Evolutionary conservation across 768 basidiomycete species (phyloP).

Genomic region (Mrakia blollopis): DNA sequence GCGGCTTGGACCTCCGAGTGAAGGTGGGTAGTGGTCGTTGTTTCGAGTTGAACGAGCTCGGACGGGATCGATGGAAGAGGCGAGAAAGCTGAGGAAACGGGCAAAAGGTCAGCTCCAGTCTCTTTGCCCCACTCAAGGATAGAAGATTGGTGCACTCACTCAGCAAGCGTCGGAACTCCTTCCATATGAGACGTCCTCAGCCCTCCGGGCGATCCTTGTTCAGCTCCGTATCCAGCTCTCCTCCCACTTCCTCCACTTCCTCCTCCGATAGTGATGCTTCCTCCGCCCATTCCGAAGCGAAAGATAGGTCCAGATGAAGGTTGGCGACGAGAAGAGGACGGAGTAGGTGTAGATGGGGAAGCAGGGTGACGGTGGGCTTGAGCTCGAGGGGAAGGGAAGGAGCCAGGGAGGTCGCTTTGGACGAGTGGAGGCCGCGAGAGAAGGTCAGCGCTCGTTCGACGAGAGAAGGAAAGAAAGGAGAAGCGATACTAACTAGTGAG

Average conservation of each 20-base stretch:
- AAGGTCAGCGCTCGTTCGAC: not conserved
- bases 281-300: conserved; percentile 27
- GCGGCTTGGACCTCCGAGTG: not conserved
- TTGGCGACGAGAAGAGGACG: not conserved
- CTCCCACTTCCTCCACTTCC: conserved; percentile 16
- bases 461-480: too few relatives aligned
- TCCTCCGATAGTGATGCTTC: conserved; percentile 28
- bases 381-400: conserved; percentile 18
- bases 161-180: conserved; percentile 26
- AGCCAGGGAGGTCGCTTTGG: not conserved
- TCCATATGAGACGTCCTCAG: conserved; percentile 12
- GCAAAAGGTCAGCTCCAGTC: not conserved
- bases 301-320: conserved; percentile 8
- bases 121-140: not conserved
- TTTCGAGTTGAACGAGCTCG: not conserved
- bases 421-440: not conserved
- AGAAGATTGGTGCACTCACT: not conserved
- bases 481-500: not conserved
- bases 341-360: not conserved
- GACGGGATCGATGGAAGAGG: not conserved
- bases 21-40: not conserved
- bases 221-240: conserved; percentile 6
- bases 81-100: not conserved
- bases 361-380: not conserved
- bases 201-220: not conserved